A percentile compares a stretch with the other conserved stretches of the same genome.
Conservation (phyloP, 768 basidiomycete genomes). For the Tulasnella calospora region DNA sequence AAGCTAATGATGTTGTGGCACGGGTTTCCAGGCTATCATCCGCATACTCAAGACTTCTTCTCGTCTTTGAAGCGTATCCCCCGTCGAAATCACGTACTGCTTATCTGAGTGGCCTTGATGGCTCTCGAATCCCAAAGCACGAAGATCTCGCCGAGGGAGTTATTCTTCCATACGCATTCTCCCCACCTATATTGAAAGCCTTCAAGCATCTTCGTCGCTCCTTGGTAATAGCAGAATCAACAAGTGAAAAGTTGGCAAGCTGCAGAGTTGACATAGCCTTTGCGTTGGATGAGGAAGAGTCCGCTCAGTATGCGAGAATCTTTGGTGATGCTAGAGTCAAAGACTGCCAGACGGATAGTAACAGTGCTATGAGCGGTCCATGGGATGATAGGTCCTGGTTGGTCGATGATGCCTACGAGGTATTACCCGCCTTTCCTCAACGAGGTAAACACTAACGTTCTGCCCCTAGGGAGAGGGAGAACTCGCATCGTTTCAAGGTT, state of each 20-base stretch:
- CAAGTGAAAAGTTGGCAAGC: constrained; percentile 44
- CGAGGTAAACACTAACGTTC: constrained; percentile 19
- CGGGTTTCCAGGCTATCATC: constrained; percentile 56
- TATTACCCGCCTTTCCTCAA: constrained; percentile 30
- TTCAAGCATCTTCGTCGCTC: constrained; percentile 63
- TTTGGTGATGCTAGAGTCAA: constrained; percentile 47
- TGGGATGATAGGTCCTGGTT: constrained; percentile 67
- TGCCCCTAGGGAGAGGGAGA: constrained; percentile 54
- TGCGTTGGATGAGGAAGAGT: constrained; percentile 54
- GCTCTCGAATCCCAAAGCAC: not conserved
- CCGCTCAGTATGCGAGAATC: constrained; percentile 50
- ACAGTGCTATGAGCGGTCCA: constrained; percentile 41
- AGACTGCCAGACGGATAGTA: constrained; percentile 14
- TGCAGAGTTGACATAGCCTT: constrained; percentile 55
- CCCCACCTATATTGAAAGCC: constrained; percentile 63
- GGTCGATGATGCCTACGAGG: constrained; percentile 52
- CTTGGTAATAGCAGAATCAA: constrained; percentile 58
- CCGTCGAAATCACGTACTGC: constrained; percentile 37
- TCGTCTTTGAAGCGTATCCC: constrained; percentile 67
- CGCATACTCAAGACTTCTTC: constrained; percentile 50
- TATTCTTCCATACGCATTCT: constrained; percentile 47
- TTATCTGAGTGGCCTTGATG: not conserved
- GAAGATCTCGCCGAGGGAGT: constrained; percentile 31
- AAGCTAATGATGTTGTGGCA: constrained; percentile 44
- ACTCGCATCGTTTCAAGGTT: constrained; percentile 51